Base-by-base conservation (phyloP, 495 filamentous ascomycete species). In the Podospora bellae-mahoneyi region DNA sequence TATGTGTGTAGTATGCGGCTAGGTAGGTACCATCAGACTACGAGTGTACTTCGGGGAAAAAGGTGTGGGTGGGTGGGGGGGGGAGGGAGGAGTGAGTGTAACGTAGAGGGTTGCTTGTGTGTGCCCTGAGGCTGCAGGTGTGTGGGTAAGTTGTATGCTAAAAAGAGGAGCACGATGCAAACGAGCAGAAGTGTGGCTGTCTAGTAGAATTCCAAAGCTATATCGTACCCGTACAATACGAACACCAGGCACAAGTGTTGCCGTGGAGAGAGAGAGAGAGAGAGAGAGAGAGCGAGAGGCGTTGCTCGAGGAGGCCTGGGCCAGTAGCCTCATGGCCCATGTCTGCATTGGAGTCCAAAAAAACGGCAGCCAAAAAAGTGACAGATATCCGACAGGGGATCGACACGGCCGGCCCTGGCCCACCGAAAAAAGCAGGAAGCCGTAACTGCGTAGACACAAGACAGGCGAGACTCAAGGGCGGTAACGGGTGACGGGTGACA, bases 111-210 rank as follows among this genome's bases (percentile, higher is more conserved):
- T n/a, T n/a, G 58, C 56, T 26, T 28, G 56, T 39, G 56, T 39
- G 64, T 66, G 62, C 32, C 39, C 57, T 61, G 62, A 48, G 26
- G 15, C 6, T 56, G 15, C 44, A 59, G 65, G 68, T 72, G 58
- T 67, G 60, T 66, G 64, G 65, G 60, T 69, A 62, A 65, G 64
- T 64, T 65, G 67, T 67, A 26, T 62, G 62, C 61, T 62, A 69
- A 68, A 64, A 67, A 48, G 34, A 39, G 62, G 57, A 68, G 27
- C 20, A 48, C 66, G 64, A 66, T 71, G 64, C 69, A 72, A 75
- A 70, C 65, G 64, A 57, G 60, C 60, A 66, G 39, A 48, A 44
- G 2, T 66, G 64, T 71, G 68, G 68, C 66, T 72, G 65, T 19
- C 58, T 28, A 18, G n/a, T 59, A 19, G 64, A 64, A 74, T 72